phyloP scores from a whole-genome alignment of 345 rosid genomes.

The Lumnitzera racemosa region DNA sequence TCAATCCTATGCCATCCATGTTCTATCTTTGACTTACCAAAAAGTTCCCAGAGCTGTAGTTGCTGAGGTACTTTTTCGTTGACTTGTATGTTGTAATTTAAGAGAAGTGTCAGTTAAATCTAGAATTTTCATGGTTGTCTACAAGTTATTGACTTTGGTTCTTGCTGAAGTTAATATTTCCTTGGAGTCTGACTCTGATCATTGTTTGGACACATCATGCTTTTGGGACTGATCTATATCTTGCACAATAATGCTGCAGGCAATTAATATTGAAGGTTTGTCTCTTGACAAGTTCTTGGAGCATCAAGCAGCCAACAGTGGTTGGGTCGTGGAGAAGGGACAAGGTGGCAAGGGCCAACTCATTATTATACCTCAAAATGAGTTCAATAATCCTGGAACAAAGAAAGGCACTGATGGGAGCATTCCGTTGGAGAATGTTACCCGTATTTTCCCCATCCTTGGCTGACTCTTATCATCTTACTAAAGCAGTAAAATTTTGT shows the following conservation, averaged over 20 bases:
- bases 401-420: conserved; percentile 65
- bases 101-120: no score
- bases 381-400: conserved; percentile 80
- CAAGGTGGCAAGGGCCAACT: conserved; percentile 42
- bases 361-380: conserved; percentile 49
- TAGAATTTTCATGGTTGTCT: no score
- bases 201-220: not conserved
- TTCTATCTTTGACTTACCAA: conserved; percentile 86
- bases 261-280: conserved; percentile 70
- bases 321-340: conserved; percentile 78
- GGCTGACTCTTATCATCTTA: conserved; percentile 26
- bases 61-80: conserved; percentile 65
- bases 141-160: not conserved
- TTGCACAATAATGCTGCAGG: conserved; percentile 32
- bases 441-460: conserved; percentile 91
- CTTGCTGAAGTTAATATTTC: not conserved
- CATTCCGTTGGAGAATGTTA: conserved; percentile 73
- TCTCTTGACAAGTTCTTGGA: conserved; percentile 83
- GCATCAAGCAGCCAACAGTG: conserved; percentile 51
- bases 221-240: not conserved
- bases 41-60: conserved; percentile 80
- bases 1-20: conserved; percentile 75
- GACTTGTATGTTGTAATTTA: not conserved
- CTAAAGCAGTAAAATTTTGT: no score
- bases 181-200: not conserved